Conservation (phyloP, 371 early-diverging fungal genomes). For the Umbelopsis sp. region DNA sequence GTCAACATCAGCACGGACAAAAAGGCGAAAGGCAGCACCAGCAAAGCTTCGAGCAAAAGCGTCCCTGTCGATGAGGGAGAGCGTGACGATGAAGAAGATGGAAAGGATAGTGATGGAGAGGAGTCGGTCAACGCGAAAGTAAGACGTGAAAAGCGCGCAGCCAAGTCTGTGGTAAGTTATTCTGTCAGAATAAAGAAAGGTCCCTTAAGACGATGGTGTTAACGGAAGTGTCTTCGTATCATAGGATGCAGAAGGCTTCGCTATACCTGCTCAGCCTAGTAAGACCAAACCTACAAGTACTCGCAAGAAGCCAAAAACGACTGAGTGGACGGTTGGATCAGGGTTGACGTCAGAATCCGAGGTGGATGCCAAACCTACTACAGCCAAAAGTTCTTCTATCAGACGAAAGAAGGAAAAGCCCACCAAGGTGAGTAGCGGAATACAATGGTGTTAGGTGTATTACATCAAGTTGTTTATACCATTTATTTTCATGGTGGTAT, state of each 20-base stretch:
- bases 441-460: background rate
- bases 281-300: background rate
- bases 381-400: background rate
- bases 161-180: background rate
- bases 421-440: background rate
- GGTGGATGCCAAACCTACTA: background rate
- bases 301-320: constrained; percentile 5
- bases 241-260: constrained; percentile 9
- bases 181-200: too few species aligned
- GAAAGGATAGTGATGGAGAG: constrained; percentile 1
- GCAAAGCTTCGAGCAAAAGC: background rate
- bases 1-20: background rate
- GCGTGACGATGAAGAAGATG: constrained; percentile 2
- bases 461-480: background rate
- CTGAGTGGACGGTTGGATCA: constrained; percentile 10
- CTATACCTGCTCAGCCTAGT: constrained; percentile 11
- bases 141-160: constrained; percentile 7
- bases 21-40: background rate
- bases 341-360: constrained; percentile 11
- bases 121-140: constrained; percentile 1
- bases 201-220: background rate
- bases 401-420: background rate
- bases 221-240: background rate
- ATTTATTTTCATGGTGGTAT: background rate
- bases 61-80: background rate